Evolutionary conservation across 202 grass and related monocot species (phyloP).

Genomic region (Carex arenaria): DNA sequence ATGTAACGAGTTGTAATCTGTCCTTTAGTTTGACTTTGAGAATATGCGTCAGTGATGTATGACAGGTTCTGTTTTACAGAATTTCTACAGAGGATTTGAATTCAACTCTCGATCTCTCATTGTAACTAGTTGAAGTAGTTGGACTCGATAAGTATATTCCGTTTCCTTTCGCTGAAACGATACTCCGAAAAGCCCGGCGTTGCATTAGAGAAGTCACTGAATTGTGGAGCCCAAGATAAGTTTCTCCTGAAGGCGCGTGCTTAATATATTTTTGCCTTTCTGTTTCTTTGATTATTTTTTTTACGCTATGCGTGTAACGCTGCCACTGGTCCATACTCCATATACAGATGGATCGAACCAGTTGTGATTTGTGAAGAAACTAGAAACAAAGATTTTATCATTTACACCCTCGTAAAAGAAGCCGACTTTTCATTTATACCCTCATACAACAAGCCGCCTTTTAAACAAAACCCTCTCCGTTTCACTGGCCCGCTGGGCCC

Average conservation of each 20-base stretch:
- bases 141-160: slow-evolving; percentile 23
- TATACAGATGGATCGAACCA: not conserved
- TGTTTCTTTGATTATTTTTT: not conserved
- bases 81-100: not conserved
- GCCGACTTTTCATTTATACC: not conserved
- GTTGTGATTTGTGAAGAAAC: slow-evolving; percentile 2
- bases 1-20: not conserved
- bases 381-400: not conserved
- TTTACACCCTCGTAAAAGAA: not conserved
- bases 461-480: not conserved
- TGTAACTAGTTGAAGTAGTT: slow-evolving; percentile 14
- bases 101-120: not conserved
- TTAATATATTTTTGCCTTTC: not conserved
- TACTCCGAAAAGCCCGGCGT: not conserved
- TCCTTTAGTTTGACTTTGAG: too few species aligned
- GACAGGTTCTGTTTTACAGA: not conserved
- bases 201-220: not conserved
- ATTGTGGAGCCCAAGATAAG: not conserved
- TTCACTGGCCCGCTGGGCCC: not conserved
- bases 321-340: not conserved
- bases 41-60: not conserved
- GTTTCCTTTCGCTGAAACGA: not conserved
- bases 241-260: not conserved
- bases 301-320: not conserved
- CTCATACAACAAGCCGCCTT: not conserved